A percentile compares a stretch with the other conserved stretches of the same genome.
These are phyloP conservation scores for Neofusicoccum parvum DNA, from an alignment of 2,329 filamentous ascomycete genomes.

Conservation along the genomic window DNA sequence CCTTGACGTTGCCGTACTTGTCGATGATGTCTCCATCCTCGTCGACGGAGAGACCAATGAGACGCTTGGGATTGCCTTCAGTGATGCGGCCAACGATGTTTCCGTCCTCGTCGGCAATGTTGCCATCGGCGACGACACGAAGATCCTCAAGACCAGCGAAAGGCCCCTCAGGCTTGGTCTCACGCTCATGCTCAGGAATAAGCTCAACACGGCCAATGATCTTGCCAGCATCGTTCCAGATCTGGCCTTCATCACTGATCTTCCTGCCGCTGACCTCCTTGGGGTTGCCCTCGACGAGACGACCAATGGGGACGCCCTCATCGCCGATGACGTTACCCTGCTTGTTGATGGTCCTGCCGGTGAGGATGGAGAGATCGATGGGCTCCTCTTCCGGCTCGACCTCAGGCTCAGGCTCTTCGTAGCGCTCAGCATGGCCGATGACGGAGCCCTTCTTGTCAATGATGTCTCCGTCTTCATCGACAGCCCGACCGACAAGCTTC, in stretches of 20 bases:
- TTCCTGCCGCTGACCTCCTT: constrained; percentile 67
- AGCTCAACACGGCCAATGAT: constrained; percentile 69
- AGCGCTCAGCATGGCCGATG: constrained; percentile 55
- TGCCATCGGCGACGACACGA: constrained; percentile 50
- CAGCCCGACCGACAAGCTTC: constrained; percentile 53
- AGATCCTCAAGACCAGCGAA: constrained; percentile 54
- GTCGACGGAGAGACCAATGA: constrained; percentile 61
- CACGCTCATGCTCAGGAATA: constrained; percentile 66
- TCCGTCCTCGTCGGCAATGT: constrained; percentile 53
- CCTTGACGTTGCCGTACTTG: constrained; percentile 63
- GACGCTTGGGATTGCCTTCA: constrained; percentile 62
- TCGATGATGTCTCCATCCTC: constrained; percentile 66
- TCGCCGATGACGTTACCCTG: constrained; percentile 53
- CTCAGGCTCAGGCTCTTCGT: constrained; percentile 67
- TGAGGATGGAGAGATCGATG: constrained; percentile 48
- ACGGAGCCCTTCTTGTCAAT: constrained; percentile 57
- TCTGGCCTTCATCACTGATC: constrained; percentile 71
- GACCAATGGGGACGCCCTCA: constrained; percentile 58
- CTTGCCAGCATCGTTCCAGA: constrained; percentile 73
- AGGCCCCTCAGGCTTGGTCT: constrained; percentile 52
- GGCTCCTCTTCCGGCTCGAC: constrained; percentile 41
- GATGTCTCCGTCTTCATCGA: constrained; percentile 57
- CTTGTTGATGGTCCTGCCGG: constrained; percentile 54
- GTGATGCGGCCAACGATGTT: constrained; percentile 57
- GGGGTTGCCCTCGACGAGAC: constrained; percentile 67